Evolutionary conservation across 176 grass and related monocot genomes (phyloP), one percentile per base, ranked within the genome.

Genomic region (Oryza glaberrima): DNA sequence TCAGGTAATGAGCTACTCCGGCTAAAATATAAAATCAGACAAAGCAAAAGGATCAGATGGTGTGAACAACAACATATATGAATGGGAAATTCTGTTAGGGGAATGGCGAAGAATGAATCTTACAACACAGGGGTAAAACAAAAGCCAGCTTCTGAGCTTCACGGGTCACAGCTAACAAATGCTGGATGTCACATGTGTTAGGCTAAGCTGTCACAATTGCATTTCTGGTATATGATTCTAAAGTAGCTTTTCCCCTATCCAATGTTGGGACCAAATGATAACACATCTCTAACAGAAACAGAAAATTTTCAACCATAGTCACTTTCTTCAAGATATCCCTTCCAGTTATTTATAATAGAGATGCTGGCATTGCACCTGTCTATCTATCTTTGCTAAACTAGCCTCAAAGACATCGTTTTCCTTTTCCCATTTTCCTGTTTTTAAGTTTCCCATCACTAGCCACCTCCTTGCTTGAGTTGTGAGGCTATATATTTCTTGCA

Each of bases 241-340:
- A 49, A 23, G n/a, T 64, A 19, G 11, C 11, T 45, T 20, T 5
- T 1, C 52, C 17, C 52, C 51, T 56, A 56, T 66, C 46, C 9
- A 48, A 77, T 63, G 30, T 67, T 68, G 63, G 81, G 35, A 84
- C 15, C 47, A 48, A 81, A 76, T 85, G 48, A 46, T 11, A 46
- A 16, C 7, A 7, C 35, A 83, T 54, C 58, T 83, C 26, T 69
- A 30, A 30, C 3, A 51, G 0, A 52, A 22, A 34, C 10, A 7
- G 77, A 49, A 40, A 44, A 73, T 45, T 34, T 73, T 51, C 41
- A 1, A 25, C 3, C 41, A 48, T n/a, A 5, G 44, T 71, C 38
- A 40, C 30, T 66, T 70, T 48, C 11, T 22, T 32, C 71, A 80
- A 28, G 13, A 70, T 65, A 15, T 35, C n/a, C 16, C 10, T n/a